phyloP scores from a whole-genome alignment of 495 filamentous ascomycete species.

The Bathelium albidoporum region DNA sequence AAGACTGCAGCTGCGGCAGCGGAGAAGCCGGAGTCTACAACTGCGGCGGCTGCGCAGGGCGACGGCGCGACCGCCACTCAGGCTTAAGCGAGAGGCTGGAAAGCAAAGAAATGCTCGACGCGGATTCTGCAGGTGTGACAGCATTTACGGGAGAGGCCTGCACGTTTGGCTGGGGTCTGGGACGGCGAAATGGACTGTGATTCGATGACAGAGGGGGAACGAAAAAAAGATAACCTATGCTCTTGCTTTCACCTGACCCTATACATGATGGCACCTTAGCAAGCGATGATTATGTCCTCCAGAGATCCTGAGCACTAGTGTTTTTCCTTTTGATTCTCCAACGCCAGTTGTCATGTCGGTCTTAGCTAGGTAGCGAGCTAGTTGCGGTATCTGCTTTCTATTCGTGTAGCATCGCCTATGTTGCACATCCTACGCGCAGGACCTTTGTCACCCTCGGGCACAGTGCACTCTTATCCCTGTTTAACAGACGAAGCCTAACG shows the following conservation, averaged over 20 bases:
- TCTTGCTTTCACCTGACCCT: background rate
- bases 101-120: background rate
- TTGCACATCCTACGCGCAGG: background rate
- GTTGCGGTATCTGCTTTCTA: background rate
- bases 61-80: background rate
- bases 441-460: too few relatives aligned
- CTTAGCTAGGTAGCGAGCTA: conserved; percentile 1
- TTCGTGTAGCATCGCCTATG: background rate
- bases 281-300: background rate
- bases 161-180: background rate
- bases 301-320: background rate
- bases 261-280: conserved; percentile 2
- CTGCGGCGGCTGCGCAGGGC: conserved; percentile 2
- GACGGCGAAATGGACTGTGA: background rate
- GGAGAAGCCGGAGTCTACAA: conserved; percentile 9
- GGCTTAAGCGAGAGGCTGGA: background rate
- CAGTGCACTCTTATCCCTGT: background rate
- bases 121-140: background rate
- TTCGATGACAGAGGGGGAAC: background rate
- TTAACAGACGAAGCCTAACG: too few relatives aligned
- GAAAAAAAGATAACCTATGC: background rate
- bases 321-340: background rate
- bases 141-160: background rate
- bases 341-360: background rate
- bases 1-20: conserved; percentile 39